Evolutionary conservation across 2,329 filamentous ascomycete species (phyloP), one percentile per base, ranked within the genome.

Genomic region (Pseudocercospora vitis): DNA sequence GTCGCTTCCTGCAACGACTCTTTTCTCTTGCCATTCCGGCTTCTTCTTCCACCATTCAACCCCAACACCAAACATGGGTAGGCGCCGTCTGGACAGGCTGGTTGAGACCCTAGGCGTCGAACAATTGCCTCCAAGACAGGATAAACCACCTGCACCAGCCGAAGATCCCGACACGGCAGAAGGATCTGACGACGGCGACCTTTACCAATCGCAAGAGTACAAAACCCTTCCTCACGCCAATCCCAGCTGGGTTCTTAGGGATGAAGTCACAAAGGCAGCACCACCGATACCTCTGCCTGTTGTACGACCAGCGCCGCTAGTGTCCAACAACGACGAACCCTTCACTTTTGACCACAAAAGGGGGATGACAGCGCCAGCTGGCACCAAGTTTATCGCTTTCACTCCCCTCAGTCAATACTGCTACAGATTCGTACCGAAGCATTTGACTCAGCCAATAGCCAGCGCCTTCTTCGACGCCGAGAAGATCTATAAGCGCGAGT

Each of bases 401-500:
- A 33, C 67, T 5, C 71, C 82, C 0, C 70, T 89, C 19, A 69
- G 73, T 21, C 76, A 74, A 16, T 90, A 86, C 62, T 81, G 83
- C 0, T 77, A 80, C 57, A 76, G 71, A 50, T 88, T 80, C 66
- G 79, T 85, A 37, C 78, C 79, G 51, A 77, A 76, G 55, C 56
- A 59, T 9, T 63, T 65, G 51, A 62, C 61, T 53, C 54, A 87
- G 81, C 63, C 71, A 64, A 57, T 78, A 70, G 65, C 77, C 63
- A 60, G 81, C 74, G 69, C 62, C 63, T 78, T 81, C 68, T 89
- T 89, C 62, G 75, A 81, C 28, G 65, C 68, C 2, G 79, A 73
- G 23, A 75, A 89, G 46, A 76, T 87, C 59, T 81, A 80, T 63
- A 71, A 75, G 2, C 78, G 82, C 54, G 65, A 74, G 8, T 96